Evolutionary conservation across 2,329 filamentous ascomycete genomes (phyloP).

Genomic region (Neocatenulostroma microsporum): DNA sequence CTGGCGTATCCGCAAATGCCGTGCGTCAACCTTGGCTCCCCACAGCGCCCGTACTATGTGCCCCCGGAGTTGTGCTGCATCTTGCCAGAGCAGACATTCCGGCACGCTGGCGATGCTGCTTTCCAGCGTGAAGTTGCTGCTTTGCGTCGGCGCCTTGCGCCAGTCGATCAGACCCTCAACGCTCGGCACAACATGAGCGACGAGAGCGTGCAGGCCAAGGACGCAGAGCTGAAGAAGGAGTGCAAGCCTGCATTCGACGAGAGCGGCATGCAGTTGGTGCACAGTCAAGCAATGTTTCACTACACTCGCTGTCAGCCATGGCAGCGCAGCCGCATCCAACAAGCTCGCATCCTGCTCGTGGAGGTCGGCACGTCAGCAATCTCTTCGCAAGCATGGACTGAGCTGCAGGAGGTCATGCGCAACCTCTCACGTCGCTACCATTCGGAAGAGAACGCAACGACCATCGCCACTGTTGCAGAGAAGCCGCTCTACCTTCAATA

Average conservation of each 20-base stretch:
- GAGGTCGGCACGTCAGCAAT: no score
- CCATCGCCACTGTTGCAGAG: not conserved
- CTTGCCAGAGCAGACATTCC: not conserved
- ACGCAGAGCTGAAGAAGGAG: no score
- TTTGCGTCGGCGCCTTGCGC: not conserved
- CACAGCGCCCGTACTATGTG: not conserved
- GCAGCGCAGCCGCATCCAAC: no score
- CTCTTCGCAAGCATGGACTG: no score
- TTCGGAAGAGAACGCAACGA: not conserved
- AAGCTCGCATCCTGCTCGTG: no score
- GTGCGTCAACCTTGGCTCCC: conserved; percentile 3
- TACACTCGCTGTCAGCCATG: no score
- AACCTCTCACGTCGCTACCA: no score
- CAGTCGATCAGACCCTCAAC: not conserved
- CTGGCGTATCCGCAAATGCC: not conserved
- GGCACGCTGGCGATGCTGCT: not conserved
- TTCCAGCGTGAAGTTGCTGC: not conserved
- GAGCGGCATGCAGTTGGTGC: no score
- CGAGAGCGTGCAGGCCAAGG: not conserved
- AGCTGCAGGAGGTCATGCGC: no score
- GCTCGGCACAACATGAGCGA: not conserved
- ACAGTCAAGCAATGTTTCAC: no score
- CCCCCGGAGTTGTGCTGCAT: conserved; percentile 4
- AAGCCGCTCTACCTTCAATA: not conserved
- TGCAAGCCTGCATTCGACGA: no score